These are phyloP conservation scores for Moesziomyces parantarcticus DNA, from an alignment of 1,284 basidiomycete genomes.

Conservation along the genomic window DNA sequence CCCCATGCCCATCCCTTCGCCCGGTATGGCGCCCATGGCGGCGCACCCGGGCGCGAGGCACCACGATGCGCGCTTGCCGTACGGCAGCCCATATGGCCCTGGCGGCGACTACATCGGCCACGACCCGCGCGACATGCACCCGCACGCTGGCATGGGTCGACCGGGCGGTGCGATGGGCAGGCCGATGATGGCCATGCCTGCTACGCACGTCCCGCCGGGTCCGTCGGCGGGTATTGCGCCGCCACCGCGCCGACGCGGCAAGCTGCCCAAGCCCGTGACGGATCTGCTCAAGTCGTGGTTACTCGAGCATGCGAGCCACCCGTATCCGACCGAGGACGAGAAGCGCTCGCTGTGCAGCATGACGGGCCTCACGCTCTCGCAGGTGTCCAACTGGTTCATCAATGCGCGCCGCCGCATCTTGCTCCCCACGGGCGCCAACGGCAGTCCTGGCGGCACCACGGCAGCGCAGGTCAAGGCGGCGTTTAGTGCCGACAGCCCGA, in stretches of 20 bases:
- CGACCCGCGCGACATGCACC: constrained; percentile 37
- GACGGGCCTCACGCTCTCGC: constrained; percentile 85
- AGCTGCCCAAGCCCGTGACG: constrained; percentile 87
- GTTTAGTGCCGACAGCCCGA: constrained; percentile 30
- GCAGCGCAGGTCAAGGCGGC: constrained; percentile 49
- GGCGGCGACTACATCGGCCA: constrained; percentile 22
- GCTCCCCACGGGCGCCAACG: constrained; percentile 45
- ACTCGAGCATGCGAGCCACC: constrained; percentile 85
- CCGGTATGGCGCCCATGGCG: constrained; percentile 17
- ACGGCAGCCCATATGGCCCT: constrained; percentile 22
- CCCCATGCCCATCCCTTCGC: constrained; percentile 15
- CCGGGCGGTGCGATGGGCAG: constrained; percentile 19
- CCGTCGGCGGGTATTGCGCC: constrained; percentile 45
- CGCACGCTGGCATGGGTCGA: constrained; percentile 20
- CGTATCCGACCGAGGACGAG: constrained; percentile 89
- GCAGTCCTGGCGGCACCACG: constrained; percentile 31
- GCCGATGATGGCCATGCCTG: constrained; percentile 25
- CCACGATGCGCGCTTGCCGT: constrained; percentile 17
- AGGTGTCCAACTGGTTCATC: constrained; percentile 72
- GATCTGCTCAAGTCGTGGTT: constrained; percentile 91
- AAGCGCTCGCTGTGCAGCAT: constrained; percentile 86
- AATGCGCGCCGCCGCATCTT: constrained; percentile 63
- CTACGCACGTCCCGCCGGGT: constrained; percentile 42
- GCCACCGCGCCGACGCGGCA: constrained; percentile 74
- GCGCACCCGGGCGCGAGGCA: constrained; percentile 12